Base-by-base conservation (phyloP, 2,329 filamentous ascomycete genomes). In the Sporothrix mexicana region DNA sequence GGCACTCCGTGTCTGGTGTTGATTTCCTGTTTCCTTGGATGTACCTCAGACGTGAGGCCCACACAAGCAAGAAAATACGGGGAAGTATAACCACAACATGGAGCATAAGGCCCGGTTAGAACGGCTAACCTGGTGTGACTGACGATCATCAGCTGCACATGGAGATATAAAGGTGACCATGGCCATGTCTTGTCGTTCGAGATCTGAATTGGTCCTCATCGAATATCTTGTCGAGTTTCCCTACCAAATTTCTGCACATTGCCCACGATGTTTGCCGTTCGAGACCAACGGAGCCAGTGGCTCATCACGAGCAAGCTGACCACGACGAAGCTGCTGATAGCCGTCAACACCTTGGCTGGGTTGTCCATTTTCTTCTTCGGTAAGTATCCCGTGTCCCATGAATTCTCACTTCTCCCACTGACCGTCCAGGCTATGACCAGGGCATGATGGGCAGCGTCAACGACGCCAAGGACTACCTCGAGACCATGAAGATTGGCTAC, bases 361-460 rank as follows among this genome's bases (percentile, higher is more conserved):
- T 53, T 53, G n/a, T 66, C 36, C n/a, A 23, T 66, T 15, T 25
- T 69, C 30, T 57, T 55, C 30, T 57, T 57, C 57, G 51, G 17
- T 57, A 20, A 3, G 51, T 20, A 36, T 5, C 0, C 7, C 6
- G 2, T 47, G 30, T 53, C 25, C 17, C 5, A 2, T 47, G 9
- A 3, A 17, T 2, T 61, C 10, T n/a, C 10, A 41, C 55, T 3
- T 5, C 17, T 30, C 47, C 51, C 49, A 23, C 55, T 36, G 17
- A 61, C 55, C 36, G 4, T 23, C 23, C 17, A 53, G 51, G 51
- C 23, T 53, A 53, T 10, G 51, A 53, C 17, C 51, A 53, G 17
- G 51, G 51, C 17, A 53, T 53, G 51, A 53, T 53, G 55, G 55
- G 55, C 13, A 36, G 55, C 30, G 55, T 61, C 55, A 61, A 61